Evolutionary conservation across 139 green algal species (phyloP), one percentile per base, ranked within the genome.

Genomic region (Marvania coccoides): DNA sequence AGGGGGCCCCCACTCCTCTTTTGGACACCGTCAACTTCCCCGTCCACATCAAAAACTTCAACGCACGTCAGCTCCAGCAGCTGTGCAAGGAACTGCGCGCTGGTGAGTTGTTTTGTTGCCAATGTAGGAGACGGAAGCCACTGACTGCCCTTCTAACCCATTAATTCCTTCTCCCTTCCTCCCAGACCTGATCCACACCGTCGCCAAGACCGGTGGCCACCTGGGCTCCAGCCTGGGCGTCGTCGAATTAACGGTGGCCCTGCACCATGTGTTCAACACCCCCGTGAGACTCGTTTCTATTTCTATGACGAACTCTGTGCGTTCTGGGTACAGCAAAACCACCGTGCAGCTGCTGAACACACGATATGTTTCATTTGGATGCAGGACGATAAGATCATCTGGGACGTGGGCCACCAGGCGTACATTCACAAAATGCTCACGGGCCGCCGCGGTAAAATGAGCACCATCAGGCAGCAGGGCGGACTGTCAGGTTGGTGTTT

Each of bases 381-480:
- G n/a, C n/a, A n/a, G 8, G 67, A 81, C 13, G 84, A 89, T 72
- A 85, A 83, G 63, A 85, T 99, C 51, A 91, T 99, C 36, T 99
- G 80, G 72, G 94, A 99, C 58, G 94, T 98, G 19, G 87, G 87
- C n/a, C 85, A 91, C 64, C 92, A 98, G 80, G 90, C 90, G 0
- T 99, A 99, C 69, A 88, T 86, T 8, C 94, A 99, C 78, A 99
- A 99, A 73, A 99, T 98, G 47, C 74, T 99, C 53, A 99, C 94
- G 1, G 94, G 94, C 3, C 72, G 94, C 12, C 79, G 94, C 12
- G 65, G 51, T 31, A 60, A 73, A n/a, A 98, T 99, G 94, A 51
- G 40, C 51, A 95, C 89, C 45, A 98, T 99, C 62, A 79, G 94
- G 24, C 86, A 93, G 71, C 91, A 87, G 19, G 81, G 83, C 23